These are phyloP conservation scores for Dalbergia oliveri DNA, from an alignment of 306 rosid genomes.

Conservation along the genomic window DNA sequence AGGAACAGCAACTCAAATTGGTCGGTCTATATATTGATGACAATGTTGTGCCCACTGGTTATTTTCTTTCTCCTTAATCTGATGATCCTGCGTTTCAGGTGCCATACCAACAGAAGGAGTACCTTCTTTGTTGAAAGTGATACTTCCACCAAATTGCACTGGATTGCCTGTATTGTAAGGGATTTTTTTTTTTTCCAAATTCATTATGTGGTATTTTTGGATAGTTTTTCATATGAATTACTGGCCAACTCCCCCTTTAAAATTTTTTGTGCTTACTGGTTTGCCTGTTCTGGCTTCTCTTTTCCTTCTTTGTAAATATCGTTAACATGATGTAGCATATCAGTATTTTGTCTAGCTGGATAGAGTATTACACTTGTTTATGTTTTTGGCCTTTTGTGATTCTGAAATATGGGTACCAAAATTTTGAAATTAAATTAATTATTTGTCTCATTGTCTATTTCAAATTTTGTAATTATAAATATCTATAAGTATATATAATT, in stretches of 20 bases:
- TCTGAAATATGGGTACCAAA: not conserved
- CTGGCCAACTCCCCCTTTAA: slow-evolving; percentile 14
- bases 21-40: slow-evolving; percentile 59
- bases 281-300: not conserved
- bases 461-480: slow-evolving; percentile 11
- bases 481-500: not conserved
- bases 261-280: not conserved
- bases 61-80: slow-evolving; percentile 8
- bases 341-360: not conserved
- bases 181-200: slow-evolving; percentile 1
- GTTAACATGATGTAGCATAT: not conserved
- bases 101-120: slow-evolving; percentile 94
- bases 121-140: slow-evolving; percentile 91
- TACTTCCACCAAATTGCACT: slow-evolving; percentile 81
- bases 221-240: slow-evolving; percentile 22
- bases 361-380: not conserved
- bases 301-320: slow-evolving; percentile 5
- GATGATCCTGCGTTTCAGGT: slow-evolving; percentile 58
- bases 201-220: not conserved
- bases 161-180: slow-evolving; percentile 77
- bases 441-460: slow-evolving; percentile 12
- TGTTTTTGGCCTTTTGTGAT: not conserved
- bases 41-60: not conserved
- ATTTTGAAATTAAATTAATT: slow-evolving; percentile 16
- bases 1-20: slow-evolving; percentile 96